A percentile compares a stretch with the other conserved stretches of the same genome.
Conservation (phyloP, 768 basidiomycete genomes). For the Gymnopilus dilepis region DNA sequence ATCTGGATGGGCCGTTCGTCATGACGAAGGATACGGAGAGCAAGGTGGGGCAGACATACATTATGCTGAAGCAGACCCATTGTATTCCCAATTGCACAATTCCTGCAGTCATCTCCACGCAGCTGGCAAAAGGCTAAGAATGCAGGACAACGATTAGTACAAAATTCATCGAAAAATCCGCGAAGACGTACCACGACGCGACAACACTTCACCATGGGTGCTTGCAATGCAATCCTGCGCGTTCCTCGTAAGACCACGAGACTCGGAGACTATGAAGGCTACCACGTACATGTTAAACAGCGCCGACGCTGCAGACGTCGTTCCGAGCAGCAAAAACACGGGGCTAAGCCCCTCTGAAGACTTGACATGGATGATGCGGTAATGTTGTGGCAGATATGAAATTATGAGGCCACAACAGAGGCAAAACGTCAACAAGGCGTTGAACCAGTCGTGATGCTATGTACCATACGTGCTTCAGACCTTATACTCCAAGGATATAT, state of each 20-base stretch:
- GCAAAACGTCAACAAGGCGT: constrained; percentile 63
- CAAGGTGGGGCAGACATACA: constrained; percentile 58
- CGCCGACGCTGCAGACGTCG: constrained; percentile 79
- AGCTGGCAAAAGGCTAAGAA: constrained; percentile 69
- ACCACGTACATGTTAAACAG: constrained; percentile 80
- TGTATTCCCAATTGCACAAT: constrained; percentile 82
- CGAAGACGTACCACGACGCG: constrained; percentile 62
- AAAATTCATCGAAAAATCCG: not conserved
- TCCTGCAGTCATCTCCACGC: constrained; percentile 82
- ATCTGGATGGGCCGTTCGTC: constrained; percentile 44
- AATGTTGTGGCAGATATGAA: constrained; percentile 87
- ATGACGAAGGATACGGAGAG: not conserved
- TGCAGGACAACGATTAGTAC: not conserved
- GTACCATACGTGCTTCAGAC: not conserved
- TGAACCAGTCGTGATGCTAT: constrained; percentile 77
- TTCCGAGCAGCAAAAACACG: constrained; percentile 88
- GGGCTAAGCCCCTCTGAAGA: constrained; percentile 93
- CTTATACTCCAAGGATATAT: not conserved
- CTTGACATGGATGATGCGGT: constrained; percentile 76
- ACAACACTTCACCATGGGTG: constrained; percentile 84
- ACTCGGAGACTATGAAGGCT: not conserved
- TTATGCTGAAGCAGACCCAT: constrained; percentile 83
- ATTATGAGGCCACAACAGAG: constrained; percentile 76
- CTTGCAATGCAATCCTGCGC: constrained; percentile 80
- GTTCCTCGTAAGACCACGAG: constrained; percentile 19